These are phyloP conservation scores for Globisporangium paddicum DNA, from an alignment of 352 stramenopile species.

Conservation along the genomic window DNA sequence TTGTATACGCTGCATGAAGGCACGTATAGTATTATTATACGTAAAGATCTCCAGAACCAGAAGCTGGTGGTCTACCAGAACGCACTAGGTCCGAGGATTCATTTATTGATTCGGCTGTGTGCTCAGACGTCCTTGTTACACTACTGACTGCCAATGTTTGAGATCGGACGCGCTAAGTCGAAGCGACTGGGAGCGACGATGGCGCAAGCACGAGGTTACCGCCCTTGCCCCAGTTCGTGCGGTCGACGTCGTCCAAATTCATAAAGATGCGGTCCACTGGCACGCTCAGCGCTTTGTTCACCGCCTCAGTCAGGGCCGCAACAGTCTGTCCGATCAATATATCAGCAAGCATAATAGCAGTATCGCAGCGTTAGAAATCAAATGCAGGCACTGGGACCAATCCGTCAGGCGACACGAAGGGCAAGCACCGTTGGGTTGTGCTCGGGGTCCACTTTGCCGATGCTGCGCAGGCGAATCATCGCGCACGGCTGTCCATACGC, in stretches of 20 bases:
- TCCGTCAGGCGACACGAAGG: too few species aligned
- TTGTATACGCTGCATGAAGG: too few species aligned
- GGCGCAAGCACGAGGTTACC: conserved; percentile 21
- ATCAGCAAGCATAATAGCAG: background rate
- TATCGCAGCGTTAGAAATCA: too few species aligned
- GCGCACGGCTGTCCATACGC: conserved; percentile 34
- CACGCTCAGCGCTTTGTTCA: conserved; percentile 37
- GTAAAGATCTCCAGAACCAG: too few species aligned
- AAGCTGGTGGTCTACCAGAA: too few species aligned
- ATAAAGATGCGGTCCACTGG: conserved; percentile 45
- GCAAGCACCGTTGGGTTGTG: conserved; percentile 49
- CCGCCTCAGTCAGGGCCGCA: conserved; percentile 31
- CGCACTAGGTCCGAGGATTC: too few species aligned
- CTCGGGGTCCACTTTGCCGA: conserved; percentile 45
- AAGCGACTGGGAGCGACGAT: conserved; percentile 2
- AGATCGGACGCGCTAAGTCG: background rate
- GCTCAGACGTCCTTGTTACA: background rate
- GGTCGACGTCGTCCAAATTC: conserved; percentile 44
- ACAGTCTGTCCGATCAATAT: conserved; percentile 37
- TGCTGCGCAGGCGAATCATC: conserved; percentile 48
- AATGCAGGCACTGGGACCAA: too few species aligned
- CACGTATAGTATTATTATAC: too few species aligned
- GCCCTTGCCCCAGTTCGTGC: conserved; percentile 41
- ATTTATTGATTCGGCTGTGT: background rate
- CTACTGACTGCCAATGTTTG: background rate